These are phyloP conservation scores for Colletotrichum acutatum DNA, from an alignment of 2,329 filamentous ascomycete genomes.

Conservation along the genomic window DNA sequence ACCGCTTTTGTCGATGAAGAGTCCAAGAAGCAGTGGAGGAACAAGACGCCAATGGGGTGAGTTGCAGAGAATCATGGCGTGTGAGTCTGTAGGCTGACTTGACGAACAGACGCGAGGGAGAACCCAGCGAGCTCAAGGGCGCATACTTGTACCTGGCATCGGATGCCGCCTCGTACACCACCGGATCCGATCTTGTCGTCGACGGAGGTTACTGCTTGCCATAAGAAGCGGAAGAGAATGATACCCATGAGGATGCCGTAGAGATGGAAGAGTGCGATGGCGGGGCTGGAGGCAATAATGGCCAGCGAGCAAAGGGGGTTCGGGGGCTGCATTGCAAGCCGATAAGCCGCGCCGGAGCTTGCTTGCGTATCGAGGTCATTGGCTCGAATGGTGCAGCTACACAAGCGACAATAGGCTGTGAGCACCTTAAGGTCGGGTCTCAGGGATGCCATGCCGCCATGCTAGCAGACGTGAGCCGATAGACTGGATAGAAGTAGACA, in stretches of 20 bases:
- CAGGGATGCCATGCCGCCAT: neutral
- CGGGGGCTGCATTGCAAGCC: neutral
- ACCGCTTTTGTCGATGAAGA: slow-evolving; percentile 72
- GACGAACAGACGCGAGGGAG: slow-evolving; percentile 70
- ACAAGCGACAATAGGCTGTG: neutral
- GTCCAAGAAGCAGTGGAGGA: slow-evolving; percentile 78
- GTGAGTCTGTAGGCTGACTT: slow-evolving; percentile 30
- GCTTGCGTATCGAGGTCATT: neutral
- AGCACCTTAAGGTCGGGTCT: neutral
- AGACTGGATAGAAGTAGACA: neutral
- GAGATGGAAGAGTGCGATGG: neutral
- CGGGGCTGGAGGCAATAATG: neutral
- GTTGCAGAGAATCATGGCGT: slow-evolving; percentile 37
- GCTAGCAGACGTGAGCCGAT: neutral
- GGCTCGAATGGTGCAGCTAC: neutral
- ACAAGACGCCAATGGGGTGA: slow-evolving; percentile 82
- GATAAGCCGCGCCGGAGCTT: slow-evolving; percentile 1
- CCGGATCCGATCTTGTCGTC: slow-evolving; percentile 77
- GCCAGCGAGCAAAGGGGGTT: neutral
- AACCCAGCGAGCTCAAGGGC: slow-evolving; percentile 81
- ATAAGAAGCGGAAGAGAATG: slow-evolving; percentile 41
- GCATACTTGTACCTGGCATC: slow-evolving; percentile 85
- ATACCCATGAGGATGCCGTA: neutral
- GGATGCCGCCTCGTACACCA: slow-evolving; percentile 86
- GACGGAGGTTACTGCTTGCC: slow-evolving; percentile 78